Evolutionary conservation across 768 basidiomycete species (phyloP), one percentile per base, ranked within the genome.

Genomic region (Hirschioporus abietinus): DNA sequence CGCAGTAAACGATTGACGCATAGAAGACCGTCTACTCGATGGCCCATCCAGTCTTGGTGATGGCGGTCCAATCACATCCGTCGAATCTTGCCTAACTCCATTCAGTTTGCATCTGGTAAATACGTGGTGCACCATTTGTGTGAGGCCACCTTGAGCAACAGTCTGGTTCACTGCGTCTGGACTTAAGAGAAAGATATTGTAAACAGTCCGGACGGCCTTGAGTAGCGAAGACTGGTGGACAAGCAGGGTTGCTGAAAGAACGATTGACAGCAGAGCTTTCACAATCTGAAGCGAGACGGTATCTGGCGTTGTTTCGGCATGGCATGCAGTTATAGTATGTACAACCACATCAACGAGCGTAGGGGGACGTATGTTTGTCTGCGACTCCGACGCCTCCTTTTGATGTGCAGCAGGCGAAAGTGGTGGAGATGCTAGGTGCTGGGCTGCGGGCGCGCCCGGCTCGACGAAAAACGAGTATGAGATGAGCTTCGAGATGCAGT

Each of bases 111-210:
- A 93, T 24, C 97, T 86, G 17, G 90, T 84, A 75, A 99, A 99
- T 66, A 99, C 88, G 72, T 98, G 96, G 72, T 97, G 92, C 1
- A 99, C 95, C 89, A 99, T 99, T 76, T 99, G 97, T 0, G 95
- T 95, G 20, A 99, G 84, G 20, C 96, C 95, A 23, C 96, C 97
- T 77, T 99, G 97, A 20, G 97, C 97, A 42, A 99, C 96, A 81
- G 93, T 96, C 78, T 99, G 97, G 71, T 96, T 99, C 63, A 95
- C 91, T 5, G 90, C 85, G 72, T 96, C 94, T 24, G 85, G 83
- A 71, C 93, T 95, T 67, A 99, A 83, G 27, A 99, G 82, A 76
- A 99, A 99, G 67, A 99, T 90, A 75, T 99, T 99, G 80, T 99
- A 99, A 3, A 99, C 97, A 23, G 97, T 98, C 61, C 97, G 86